These are phyloP conservation scores for Pezicula rhizophila DNA, from an alignment of 2,329 filamentous ascomycete genomes.

Conservation along the genomic window DNA sequence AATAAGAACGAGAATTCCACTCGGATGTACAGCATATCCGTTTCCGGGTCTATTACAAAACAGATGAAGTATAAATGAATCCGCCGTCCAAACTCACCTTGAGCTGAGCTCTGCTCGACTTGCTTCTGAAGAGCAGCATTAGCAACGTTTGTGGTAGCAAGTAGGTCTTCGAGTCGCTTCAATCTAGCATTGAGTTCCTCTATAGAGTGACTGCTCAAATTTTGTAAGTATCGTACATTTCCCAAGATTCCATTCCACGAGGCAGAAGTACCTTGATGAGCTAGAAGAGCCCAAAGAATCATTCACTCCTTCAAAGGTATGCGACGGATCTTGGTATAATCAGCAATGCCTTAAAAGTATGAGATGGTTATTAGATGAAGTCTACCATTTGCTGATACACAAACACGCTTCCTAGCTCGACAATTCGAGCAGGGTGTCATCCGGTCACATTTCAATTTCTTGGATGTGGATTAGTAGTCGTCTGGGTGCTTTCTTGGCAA, in stretches of 20 bases:
- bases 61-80: too few relatives aligned
- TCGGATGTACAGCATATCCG: too few relatives aligned
- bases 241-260: too few relatives aligned
- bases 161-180: constrained; percentile 12
- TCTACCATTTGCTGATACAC: constrained; percentile 2
- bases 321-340: too few relatives aligned
- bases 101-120: not conserved
- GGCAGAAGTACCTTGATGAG: too few relatives aligned
- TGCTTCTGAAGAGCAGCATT: not conserved
- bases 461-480: too few relatives aligned
- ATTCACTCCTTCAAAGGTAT: too few relatives aligned
- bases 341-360: constrained; percentile 1
- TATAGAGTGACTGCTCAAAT: constrained; percentile 7
- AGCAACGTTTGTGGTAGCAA: constrained; percentile 2
- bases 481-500: not conserved
- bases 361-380: not conserved
- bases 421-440: constrained; percentile 21
- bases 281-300: too few relatives aligned
- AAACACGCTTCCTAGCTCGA: constrained; percentile 8
- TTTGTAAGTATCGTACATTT: not conserved
- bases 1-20: too few relatives aligned
- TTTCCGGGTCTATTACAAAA: too few relatives aligned
- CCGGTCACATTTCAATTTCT: constrained; percentile 13
- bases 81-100: not conserved
- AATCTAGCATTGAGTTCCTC: constrained; percentile 13